Evolutionary conservation across 306 rosid genomes (phyloP).

Genomic region (Cucumis sativus): DNA sequence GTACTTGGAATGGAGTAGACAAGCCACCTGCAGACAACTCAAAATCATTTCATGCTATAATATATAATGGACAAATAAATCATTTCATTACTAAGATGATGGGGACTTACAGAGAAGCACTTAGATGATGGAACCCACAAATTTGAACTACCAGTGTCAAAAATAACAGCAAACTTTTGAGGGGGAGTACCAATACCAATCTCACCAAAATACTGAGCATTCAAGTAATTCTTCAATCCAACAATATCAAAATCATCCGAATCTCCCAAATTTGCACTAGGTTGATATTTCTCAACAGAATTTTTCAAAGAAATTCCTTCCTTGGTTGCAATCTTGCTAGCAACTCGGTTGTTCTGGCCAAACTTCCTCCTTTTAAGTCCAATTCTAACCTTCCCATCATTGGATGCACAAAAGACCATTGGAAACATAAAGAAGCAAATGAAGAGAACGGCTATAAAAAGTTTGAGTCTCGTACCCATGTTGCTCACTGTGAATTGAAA

Average conservation of each 20-base stretch:
- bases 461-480: slow-evolving; percentile 21
- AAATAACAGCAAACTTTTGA: slow-evolving; percentile 62
- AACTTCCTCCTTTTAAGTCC: slow-evolving; percentile 37
- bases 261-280: slow-evolving; percentile 16
- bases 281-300: slow-evolving; percentile 17
- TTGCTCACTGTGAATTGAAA: slow-evolving; percentile 16
- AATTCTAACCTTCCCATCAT: slow-evolving; percentile 33
- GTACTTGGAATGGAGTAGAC: slow-evolving; percentile 44
- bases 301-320: slow-evolving; percentile 19
- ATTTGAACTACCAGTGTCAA: slow-evolving; percentile 86
- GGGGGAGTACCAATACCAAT: slow-evolving; percentile 79
- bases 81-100: background rate
- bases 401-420: slow-evolving; percentile 32
- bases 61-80: background rate
- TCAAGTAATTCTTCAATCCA: slow-evolving; percentile 67
- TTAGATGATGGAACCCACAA: slow-evolving; percentile 85
- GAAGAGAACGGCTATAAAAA: slow-evolving; percentile 16
- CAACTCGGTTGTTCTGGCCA: slow-evolving; percentile 29
- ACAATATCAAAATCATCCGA: slow-evolving; percentile 39
- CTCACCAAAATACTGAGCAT: slow-evolving; percentile 88
- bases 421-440: slow-evolving; percentile 30
- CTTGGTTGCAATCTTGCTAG: slow-evolving; percentile 34
- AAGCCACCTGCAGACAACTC: slow-evolving; percentile 28
- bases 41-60: background rate
- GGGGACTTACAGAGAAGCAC: slow-evolving; percentile 60